These are phyloP conservation scores for Rubia tinctorum DNA, from an alignment of 305 asterid species.

Conservation along the genomic window DNA sequence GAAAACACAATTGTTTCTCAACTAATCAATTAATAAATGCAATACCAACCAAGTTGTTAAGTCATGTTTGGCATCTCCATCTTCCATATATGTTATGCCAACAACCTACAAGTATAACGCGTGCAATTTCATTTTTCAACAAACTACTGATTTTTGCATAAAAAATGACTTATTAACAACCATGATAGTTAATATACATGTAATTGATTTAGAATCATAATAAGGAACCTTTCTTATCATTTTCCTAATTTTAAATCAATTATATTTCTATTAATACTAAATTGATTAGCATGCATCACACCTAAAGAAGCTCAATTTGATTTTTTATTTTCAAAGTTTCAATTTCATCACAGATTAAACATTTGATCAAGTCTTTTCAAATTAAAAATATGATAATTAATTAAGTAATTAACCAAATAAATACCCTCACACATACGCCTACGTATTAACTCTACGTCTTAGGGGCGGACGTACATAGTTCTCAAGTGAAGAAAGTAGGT, in stretches of 20 bases:
- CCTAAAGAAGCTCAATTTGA: neutral
- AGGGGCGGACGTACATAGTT: too few species aligned
- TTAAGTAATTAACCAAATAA: too few species aligned
- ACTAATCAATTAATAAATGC: neutral
- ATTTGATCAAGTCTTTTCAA: too few species aligned
- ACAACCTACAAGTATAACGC: slow-evolving; percentile 9
- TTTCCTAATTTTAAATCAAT: too few species aligned
- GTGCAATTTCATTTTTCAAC: neutral
- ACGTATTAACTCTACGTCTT: too few species aligned
- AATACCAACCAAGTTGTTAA: slow-evolving; percentile 7
- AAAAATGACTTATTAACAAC: too few species aligned
- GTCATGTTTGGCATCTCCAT: slow-evolving; percentile 4
- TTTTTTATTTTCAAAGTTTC: neutral
- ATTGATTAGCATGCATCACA: neutral
- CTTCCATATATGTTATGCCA: neutral
- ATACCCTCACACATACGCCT: too few species aligned
- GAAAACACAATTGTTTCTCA: neutral
- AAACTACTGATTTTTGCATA: neutral
- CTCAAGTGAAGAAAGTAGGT: too few species aligned
- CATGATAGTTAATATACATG: too few species aligned
- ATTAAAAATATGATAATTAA: too few species aligned
- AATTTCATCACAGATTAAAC: neutral
- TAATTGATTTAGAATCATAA: too few species aligned
- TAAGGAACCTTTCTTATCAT: too few species aligned
- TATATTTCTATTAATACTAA: neutral